Conservation (phyloP, 1,284 basidiomycete species). For the Ceratobasidium sp. region DNA sequence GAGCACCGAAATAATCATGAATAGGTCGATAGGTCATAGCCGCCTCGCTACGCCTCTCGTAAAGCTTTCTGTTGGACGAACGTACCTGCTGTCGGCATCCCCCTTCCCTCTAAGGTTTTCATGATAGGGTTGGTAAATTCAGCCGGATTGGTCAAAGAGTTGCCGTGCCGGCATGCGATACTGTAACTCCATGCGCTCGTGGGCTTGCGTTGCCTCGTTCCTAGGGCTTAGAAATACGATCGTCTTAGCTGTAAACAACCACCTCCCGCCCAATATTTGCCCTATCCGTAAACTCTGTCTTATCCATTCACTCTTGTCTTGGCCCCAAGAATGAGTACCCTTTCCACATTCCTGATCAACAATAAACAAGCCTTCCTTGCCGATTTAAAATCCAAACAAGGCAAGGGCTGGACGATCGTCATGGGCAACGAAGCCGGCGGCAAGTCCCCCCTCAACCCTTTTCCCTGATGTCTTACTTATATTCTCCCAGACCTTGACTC, state of each 20-base stretch:
- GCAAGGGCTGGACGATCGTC: constrained; percentile 75
- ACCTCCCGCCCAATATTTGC: constrained; percentile 16
- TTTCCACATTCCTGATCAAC: constrained; percentile 52
- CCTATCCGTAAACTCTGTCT: constrained; percentile 18
- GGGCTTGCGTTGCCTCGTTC: constrained; percentile 16
- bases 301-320: not conserved
- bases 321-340: constrained; percentile 38
- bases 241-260: not conserved
- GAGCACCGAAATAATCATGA: too few relatives aligned
- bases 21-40: too few relatives aligned
- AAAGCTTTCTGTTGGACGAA: too few relatives aligned
- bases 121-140: too few relatives aligned
- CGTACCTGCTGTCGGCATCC: too few relatives aligned
- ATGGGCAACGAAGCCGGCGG: constrained; percentile 95
- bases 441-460: constrained; percentile 51
- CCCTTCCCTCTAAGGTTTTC: too few relatives aligned
- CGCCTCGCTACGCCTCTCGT: too few relatives aligned
- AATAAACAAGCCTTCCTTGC: constrained; percentile 58
- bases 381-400: constrained; percentile 55
- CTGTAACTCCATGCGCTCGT: not conserved
- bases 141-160: too few relatives aligned
- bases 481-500: constrained; percentile 81
- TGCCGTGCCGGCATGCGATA: constrained; percentile 33
- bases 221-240: constrained; percentile 34
- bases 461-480: constrained; percentile 26